Evolutionary conservation across 225 moss, liverwort and hornwort genomes (phyloP).

Genomic region (Marchantia paleacea): DNA sequence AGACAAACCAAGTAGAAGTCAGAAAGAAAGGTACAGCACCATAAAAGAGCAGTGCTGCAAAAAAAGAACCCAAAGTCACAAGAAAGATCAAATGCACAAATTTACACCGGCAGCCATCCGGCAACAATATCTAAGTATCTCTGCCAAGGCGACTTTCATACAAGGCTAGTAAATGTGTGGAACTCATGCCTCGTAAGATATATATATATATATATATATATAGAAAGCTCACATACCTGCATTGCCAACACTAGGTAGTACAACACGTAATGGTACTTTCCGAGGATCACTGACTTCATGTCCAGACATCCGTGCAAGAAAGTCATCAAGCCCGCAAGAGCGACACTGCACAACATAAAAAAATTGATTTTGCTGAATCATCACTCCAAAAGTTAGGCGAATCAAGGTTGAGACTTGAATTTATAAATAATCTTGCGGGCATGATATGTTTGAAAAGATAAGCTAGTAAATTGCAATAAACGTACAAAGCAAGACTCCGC

Average conservation of each 20-base stretch:
- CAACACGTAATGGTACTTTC: constrained; percentile 95
- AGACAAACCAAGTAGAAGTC: constrained; percentile 14
- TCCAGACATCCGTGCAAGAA: constrained; percentile 94
- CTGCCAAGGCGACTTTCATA: background rate
- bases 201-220: background rate
- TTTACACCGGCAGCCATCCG: background rate
- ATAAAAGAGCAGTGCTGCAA: background rate
- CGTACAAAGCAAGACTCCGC: background rate
- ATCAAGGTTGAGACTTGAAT: background rate
- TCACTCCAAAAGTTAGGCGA: background rate
- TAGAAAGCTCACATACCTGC: constrained; percentile 56
- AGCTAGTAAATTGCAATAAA: background rate
- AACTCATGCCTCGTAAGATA: background rate
- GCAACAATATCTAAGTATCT: background rate
- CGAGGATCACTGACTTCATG: constrained; percentile 88
- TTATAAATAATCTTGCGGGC: no score
- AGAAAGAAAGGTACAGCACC: background rate
- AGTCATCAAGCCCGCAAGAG: constrained; percentile 88
- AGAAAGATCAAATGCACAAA: background rate
- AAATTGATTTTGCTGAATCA: background rate
- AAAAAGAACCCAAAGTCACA: background rate
- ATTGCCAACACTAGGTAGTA: constrained; percentile 97
- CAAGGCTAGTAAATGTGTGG: background rate
- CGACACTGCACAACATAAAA: constrained; percentile 50
- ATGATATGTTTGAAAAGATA: no score